Percentiles rank a stretch among this genome's conserved stretches.
phyloP scores from a whole-genome alignment of 352 stramenopile species.

The Phytophthora europaea region DNA sequence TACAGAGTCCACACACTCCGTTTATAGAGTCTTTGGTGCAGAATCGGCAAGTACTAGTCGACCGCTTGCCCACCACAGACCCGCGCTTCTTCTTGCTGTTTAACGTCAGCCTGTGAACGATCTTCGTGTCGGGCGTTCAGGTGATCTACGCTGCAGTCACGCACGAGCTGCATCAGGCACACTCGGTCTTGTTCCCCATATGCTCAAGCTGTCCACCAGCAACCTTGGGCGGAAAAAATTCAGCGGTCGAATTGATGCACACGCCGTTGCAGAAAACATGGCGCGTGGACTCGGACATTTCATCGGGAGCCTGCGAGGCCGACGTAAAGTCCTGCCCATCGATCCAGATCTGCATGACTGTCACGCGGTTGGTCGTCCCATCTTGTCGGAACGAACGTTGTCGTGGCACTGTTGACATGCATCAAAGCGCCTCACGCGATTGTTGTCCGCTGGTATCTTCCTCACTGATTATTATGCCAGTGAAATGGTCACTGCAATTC shows the following conservation, averaged over 20 bases:
- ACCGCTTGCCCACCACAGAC: conserved; percentile 75
- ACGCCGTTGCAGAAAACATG: conserved; percentile 80
- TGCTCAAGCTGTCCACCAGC: conserved; percentile 69
- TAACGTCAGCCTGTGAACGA: conserved; percentile 87
- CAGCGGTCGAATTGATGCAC: conserved; percentile 78
- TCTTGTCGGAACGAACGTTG: conserved; percentile 98
- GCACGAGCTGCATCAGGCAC: conserved; percentile 78
- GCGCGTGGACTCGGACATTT: conserved; percentile 71
- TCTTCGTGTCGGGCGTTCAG: conserved; percentile 56
- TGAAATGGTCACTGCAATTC: conserved; percentile 97
- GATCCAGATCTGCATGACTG: conserved; percentile 92
- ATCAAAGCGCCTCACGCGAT: conserved; percentile 90
- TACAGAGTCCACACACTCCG: conserved; percentile 78
- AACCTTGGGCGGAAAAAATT: conserved; percentile 69
- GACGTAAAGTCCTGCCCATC: conserved; percentile 68
- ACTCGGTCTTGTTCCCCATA: conserved; percentile 89
- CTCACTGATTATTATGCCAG: conserved; percentile 94
- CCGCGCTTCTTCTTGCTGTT: conserved; percentile 88
- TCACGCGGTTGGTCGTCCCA: conserved; percentile 98
- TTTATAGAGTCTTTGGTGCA: conserved; percentile 87
- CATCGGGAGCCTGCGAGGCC: conserved; percentile 52
- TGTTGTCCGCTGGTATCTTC: conserved; percentile 94
- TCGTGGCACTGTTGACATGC: conserved; percentile 95
- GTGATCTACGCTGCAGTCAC: conserved; percentile 80
- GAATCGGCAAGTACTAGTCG: conserved; percentile 59